These are phyloP conservation scores for Magnolia changhungtana DNA, from an alignment of 164 flowering plant species.

Conservation along the genomic window DNA sequence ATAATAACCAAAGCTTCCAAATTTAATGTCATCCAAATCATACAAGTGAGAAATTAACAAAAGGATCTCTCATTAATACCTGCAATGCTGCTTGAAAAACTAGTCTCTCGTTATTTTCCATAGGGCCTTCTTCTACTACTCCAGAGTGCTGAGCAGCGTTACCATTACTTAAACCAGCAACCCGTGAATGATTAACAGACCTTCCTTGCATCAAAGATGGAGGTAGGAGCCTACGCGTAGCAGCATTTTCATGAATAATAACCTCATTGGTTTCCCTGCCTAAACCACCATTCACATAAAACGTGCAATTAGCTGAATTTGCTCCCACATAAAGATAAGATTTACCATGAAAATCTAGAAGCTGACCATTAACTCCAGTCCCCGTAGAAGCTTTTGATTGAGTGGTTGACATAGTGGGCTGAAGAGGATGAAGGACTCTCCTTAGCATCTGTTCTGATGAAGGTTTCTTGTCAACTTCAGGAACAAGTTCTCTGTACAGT, in stretches of 20 bases:
- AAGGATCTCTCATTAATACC: slow-evolving; percentile 33
- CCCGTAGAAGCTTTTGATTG: background rate
- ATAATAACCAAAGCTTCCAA: background rate
- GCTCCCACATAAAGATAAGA: slow-evolving; percentile 23
- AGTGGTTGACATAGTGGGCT: background rate
- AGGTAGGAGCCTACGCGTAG: slow-evolving; percentile 49
- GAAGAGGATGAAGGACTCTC: background rate
- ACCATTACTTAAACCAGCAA: slow-evolving; percentile 43
- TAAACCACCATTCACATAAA: slow-evolving; percentile 24
- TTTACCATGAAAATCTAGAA: background rate
- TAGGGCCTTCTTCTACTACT: slow-evolving; percentile 44
- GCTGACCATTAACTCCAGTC: background rate
- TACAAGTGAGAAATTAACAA: background rate
- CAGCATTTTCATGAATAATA: slow-evolving; percentile 34
- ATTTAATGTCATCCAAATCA: background rate
- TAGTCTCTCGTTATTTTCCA: slow-evolving; percentile 66
- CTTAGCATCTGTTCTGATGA: background rate
- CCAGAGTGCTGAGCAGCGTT: slow-evolving; percentile 35
- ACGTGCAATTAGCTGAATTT: slow-evolving; percentile 24
- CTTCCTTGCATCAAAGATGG: slow-evolving; percentile 52
- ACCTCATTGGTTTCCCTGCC: slow-evolving; percentile 28
- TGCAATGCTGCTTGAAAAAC: slow-evolving; percentile 82
- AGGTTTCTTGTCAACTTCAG: background rate
- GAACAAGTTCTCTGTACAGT: background rate
- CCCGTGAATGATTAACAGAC: slow-evolving; percentile 26